phyloP scores from a whole-genome alignment of 2,329 filamentous ascomycete species.

The Clarireedia hainanense region DNA sequence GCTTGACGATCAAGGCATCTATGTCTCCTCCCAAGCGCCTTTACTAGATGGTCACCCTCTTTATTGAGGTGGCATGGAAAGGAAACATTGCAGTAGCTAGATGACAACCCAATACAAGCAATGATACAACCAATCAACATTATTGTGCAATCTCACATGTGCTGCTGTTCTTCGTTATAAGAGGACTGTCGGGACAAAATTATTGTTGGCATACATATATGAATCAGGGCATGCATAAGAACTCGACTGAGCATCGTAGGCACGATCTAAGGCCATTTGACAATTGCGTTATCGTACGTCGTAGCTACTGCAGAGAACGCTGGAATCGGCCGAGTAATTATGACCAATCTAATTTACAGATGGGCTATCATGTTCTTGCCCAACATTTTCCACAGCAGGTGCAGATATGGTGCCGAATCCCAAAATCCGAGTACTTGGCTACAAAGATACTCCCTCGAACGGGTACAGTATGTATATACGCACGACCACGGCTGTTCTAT shows the following conservation, averaged over 20 bases:
- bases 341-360: too few relatives aligned
- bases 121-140: conserved; percentile 1
- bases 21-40: conserved; percentile 98
- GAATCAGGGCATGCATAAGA: too few relatives aligned
- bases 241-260: too few relatives aligned
- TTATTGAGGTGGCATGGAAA: conserved; percentile 20
- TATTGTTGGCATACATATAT: too few relatives aligned
- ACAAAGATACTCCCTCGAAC: too few relatives aligned
- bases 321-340: too few relatives aligned
- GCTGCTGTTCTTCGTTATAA: too few relatives aligned
- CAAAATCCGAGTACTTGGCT: conserved; percentile 1
- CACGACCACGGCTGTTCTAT: background rate
- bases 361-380: background rate
- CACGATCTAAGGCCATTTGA: too few relatives aligned
- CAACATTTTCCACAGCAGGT: background rate
- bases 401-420: background rate
- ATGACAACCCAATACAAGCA: conserved; percentile 19
- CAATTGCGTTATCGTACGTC: too few relatives aligned
- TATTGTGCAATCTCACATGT: background rate
- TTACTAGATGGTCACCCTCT: conserved; percentile 57
- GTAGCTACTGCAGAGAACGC: too few relatives aligned
- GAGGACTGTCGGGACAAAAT: too few relatives aligned
- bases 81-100: conserved; percentile 21
- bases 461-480: background rate
- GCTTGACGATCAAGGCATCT: conserved; percentile 98